Evolutionary conservation across 2,329 filamentous ascomycete species (phyloP), one percentile per base, ranked within the genome.

Genomic region (Hypoxylon sp.): DNA sequence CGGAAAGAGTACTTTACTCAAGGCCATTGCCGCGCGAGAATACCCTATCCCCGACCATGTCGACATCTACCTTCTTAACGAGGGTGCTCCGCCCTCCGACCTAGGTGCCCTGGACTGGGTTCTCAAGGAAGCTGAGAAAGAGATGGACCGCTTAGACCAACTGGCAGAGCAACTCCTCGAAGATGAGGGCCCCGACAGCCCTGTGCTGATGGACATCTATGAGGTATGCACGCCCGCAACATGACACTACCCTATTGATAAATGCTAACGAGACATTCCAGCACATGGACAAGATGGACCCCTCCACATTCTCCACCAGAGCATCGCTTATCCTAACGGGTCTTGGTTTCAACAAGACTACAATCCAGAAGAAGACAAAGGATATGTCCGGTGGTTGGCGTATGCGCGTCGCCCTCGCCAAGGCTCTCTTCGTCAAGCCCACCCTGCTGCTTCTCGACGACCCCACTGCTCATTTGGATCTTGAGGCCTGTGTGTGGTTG

Each of bases 311-410:
- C 77, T 80, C 91, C 69, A 96, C 93, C 56, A 91, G 94, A 71
- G 94, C 94, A 55, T 96, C 93, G 47, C 87, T 97, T 62, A 99
- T 99, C 72, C 77, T 99, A 65, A 99, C 94, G 47, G 94, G 94
- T 91, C 89, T 99, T 52, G 94, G 94, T 63, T 99, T 99, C 86
- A 96, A 99, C 87, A 97, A 97, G 82, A 78, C 76, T 65, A 99
- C 95, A 48, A 97, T 99, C 71, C 80, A 95, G 75, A 99, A 99
- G 85, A 97, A 95, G 86, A 99, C 95, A 67, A 99, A 97, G 84
- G 95, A 99, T 74, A 99, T 99, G 95, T 99, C 94, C 62, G 94
- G 94, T 90, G 94, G 94, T 67, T 99, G 94, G 94, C 87, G 93
- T 81, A 99, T 99, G 94, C 91, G 95, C 83, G 94, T 99, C 52